A percentile compares a stretch with the other conserved stretches of the same genome.
Evolutionary conservation across 495 filamentous ascomycete species (phyloP).

Genomic region (Delitschia confertaspora): DNA sequence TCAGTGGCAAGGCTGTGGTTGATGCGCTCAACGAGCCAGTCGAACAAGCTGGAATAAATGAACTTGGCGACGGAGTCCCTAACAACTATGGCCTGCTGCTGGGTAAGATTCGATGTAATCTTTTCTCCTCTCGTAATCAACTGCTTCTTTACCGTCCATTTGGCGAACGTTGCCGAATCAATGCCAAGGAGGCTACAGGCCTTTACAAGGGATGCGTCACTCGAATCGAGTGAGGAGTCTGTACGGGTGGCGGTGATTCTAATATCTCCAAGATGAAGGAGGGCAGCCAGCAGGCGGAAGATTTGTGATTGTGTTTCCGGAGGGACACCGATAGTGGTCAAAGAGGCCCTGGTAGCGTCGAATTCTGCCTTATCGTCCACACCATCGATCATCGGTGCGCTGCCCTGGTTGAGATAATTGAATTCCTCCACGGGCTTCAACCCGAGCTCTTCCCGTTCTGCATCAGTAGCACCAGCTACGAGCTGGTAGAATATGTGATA

Average conservation of each 20-base stretch:
- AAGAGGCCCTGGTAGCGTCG: slow-evolving; percentile 70
- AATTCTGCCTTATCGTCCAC: slow-evolving; percentile 96
- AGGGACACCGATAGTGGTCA: slow-evolving; percentile 80
- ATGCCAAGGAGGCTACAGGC: slow-evolving; percentile 87
- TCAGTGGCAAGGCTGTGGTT: slow-evolving; percentile 85
- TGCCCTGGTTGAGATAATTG: slow-evolving; percentile 93
- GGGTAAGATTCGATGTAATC: slow-evolving; percentile 91
- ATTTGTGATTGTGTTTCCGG: slow-evolving; percentile 68
- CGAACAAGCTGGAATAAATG: slow-evolving; percentile 96
- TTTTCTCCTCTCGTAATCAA: slow-evolving; percentile 94
- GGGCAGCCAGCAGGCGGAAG: slow-evolving; percentile 82
- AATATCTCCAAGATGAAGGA: slow-evolving; percentile 92
- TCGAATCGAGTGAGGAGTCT: slow-evolving; percentile 71
- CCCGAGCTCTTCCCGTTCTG: slow-evolving; percentile 66
- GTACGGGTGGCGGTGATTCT: slow-evolving; percentile 86
- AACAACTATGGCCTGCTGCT: slow-evolving; percentile 89
- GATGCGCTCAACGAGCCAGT: slow-evolving; percentile 96
- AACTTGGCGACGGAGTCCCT: slow-evolving; percentile 97
- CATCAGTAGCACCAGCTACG: slow-evolving; percentile 83
- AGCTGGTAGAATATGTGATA: slow-evolving; percentile 99
- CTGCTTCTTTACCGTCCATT: slow-evolving; percentile 99
- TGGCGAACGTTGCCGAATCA: slow-evolving; percentile 77
- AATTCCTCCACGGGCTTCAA: slow-evolving; percentile 81
- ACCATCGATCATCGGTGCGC: slow-evolving; percentile 80
- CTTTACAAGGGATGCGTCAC: slow-evolving; percentile 70